Evolutionary conservation across 1,284 basidiomycete species (phyloP), one percentile per base, ranked within the genome.

Genomic region (Cryptococcus sp.): DNA sequence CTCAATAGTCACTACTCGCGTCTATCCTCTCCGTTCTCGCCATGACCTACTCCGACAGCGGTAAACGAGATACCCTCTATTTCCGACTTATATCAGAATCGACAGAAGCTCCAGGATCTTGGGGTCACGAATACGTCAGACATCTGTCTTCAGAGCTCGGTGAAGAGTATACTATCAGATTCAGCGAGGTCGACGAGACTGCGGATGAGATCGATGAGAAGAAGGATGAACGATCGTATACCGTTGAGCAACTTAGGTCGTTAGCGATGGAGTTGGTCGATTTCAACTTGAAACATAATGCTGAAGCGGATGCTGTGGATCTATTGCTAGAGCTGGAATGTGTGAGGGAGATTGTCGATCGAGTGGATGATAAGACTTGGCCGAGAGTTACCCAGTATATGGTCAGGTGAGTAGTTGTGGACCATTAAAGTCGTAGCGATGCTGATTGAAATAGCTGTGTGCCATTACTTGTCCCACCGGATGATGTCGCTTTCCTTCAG

Each of bases 11-110:
- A 62, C 84, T 97, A 36, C 94, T 98, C 68, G 93, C 94, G n/a
- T 95, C 98, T 65, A 97, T 99, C 60, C 83, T 98, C 35, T 98
- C 95, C 32, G 96, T 98, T 3, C 86, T 99, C 49, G 96, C 95
- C n/a, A 98, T 99, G 96, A 99, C 96, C 15, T 98, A 98, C 76
- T 97, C 94, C 5, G 95, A 98, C 78, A 96, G 91, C 14, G 82
- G 82, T 80, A 92, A 83, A 85, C 91, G 94, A 52, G 96, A 96
- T 56, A 98, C 96, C 1, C 86, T 99, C 33, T 85, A 86, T 64
- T 97, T 94, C 78, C 88, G 92, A 53, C 82, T 97, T 37, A 82
- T 90, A 50, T 89, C 91, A 6, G 83, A 84, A n/a, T 84, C 87
- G 23, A 80, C 88, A 38, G 85, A 91, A 42, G 89, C 93, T 57